Conservation (phyloP, 345 rosid species). For the Sonneratia alba region DNA sequence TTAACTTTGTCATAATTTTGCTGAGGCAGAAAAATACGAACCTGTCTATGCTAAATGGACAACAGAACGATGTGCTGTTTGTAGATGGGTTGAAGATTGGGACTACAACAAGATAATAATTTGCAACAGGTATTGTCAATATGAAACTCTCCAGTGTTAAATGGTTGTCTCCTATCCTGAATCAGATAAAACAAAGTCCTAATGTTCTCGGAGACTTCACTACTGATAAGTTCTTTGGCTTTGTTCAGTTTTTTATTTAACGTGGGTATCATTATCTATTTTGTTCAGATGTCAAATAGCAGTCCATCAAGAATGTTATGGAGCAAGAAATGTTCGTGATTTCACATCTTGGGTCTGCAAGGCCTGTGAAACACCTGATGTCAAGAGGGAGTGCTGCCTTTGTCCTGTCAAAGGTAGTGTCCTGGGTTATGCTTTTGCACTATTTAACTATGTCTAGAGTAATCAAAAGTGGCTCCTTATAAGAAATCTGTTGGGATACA, state of each 20-base stretch:
- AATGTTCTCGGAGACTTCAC: background rate
- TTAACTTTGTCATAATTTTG: conserved; percentile 7
- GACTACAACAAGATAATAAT: conserved; percentile 97
- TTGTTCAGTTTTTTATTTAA: background rate
- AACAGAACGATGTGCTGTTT: conserved; percentile 94
- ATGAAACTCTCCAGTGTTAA: background rate
- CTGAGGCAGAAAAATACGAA: conserved; percentile 23
- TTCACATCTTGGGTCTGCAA: conserved; percentile 99
- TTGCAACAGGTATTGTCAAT: conserved; percentile 68
- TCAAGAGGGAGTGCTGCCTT: conserved; percentile 86
- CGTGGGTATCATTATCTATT: background rate
- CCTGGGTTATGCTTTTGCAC: background rate
- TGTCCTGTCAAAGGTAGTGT: conserved; percentile 88
- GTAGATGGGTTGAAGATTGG: conserved; percentile 99
- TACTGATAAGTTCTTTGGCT: background rate
- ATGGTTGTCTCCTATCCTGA: too few species aligned
- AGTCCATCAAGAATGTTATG: conserved; percentile 99
- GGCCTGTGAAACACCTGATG: conserved; percentile 89
- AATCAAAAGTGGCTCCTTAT: background rate
- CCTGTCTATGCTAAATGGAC: conserved; percentile 86
- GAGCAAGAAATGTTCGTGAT: conserved; percentile 77
- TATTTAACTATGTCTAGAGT: background rate
- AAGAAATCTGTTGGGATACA: background rate
- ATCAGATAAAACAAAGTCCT: too few species aligned
- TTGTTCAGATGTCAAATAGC: conserved; percentile 88